Percentiles rank a stretch among this genome's conserved stretches.
These are phyloP conservation scores for Loxodes magnus DNA, from an alignment of 73 alveolate species.

Conservation along the genomic window DNA sequence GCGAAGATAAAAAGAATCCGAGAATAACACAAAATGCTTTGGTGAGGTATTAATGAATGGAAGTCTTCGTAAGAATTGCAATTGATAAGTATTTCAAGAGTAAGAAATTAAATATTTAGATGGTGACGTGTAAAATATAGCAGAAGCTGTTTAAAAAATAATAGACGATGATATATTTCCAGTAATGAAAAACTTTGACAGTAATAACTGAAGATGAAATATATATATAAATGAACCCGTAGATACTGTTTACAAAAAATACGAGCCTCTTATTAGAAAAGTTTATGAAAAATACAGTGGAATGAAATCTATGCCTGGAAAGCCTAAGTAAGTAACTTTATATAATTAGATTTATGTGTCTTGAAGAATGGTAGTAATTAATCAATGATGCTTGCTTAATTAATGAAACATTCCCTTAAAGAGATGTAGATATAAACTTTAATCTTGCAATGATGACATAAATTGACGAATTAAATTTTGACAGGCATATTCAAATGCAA, in stretches of 20 bases:
- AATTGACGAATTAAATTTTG: conserved; percentile 42
- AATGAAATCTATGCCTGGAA: conserved; percentile 67
- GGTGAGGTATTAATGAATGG: conserved; percentile 59
- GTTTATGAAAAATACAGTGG: conserved; percentile 35
- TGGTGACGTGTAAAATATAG: too few relatives aligned
- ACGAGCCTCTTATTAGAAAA: conserved; percentile 2
- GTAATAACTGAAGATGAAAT: conserved; percentile 32
- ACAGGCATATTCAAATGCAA: conserved; percentile 48
- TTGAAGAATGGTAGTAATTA: conserved; percentile 31
- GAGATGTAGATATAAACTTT: conserved; percentile 44
- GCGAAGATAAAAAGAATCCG: conserved; percentile 26
- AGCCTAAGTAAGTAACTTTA: background rate
- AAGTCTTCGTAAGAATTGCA: conserved; percentile 48
- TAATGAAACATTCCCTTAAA: conserved; percentile 30
- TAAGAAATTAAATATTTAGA: conserved; percentile 24
- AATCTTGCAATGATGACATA: conserved; percentile 52
- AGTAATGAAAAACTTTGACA: conserved; percentile 14
- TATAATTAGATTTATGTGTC: conserved; percentile 32
- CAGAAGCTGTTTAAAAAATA: conserved; percentile 24
- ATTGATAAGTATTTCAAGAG: conserved; percentile 21
- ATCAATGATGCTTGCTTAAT: conserved; percentile 17
- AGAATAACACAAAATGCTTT: conserved; percentile 46
- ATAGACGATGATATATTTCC: conserved; percentile 19
- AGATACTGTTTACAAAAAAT: conserved; percentile 28
- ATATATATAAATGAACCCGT: conserved; percentile 36